These are phyloP conservation scores for Yarrowia hollandica DNA, from an alignment of 805 yeast genomes.

Conservation along the genomic window DNA sequence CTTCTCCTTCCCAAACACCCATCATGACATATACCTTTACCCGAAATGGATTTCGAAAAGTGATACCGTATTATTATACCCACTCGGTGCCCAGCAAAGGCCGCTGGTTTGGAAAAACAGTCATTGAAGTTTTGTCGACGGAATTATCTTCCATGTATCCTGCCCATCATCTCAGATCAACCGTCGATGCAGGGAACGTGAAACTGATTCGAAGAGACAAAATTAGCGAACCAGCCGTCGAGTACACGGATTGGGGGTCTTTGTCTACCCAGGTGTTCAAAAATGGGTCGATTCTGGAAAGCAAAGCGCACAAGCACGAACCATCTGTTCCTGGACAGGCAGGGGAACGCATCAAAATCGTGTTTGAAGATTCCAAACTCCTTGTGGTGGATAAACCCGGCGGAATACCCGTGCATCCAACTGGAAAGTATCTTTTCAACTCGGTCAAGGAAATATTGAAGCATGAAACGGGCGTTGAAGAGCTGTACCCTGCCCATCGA, in stretches of 20 bases:
- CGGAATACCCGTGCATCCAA: constrained; percentile 71
- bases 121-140: constrained; percentile 67
- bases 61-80: constrained; percentile 16
- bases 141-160: constrained; percentile 57
- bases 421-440: neutral
- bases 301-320: constrained; percentile 83
- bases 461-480: constrained; percentile 53
- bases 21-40: constrained; percentile 4
- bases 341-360: constrained; percentile 58
- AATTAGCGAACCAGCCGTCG: constrained; percentile 49
- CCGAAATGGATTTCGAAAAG: neutral
- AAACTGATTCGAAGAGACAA: constrained; percentile 7
- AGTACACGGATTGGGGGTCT: constrained; percentile 48
- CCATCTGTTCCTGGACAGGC: constrained; percentile 61
- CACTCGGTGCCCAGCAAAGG: constrained; percentile 46
- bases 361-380: constrained; percentile 65
- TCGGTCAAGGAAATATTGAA: constrained; percentile 74
- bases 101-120: constrained; percentile 79
- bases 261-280: constrained; percentile 58
- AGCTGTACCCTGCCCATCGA: constrained; percentile 77
- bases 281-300: constrained; percentile 81
- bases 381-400: constrained; percentile 91
- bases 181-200: neutral
- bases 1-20: too few species aligned
- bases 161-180: neutral